Conservation (phyloP, 768 basidiomycete species). For the Leccinum disarticulatum region DNA sequence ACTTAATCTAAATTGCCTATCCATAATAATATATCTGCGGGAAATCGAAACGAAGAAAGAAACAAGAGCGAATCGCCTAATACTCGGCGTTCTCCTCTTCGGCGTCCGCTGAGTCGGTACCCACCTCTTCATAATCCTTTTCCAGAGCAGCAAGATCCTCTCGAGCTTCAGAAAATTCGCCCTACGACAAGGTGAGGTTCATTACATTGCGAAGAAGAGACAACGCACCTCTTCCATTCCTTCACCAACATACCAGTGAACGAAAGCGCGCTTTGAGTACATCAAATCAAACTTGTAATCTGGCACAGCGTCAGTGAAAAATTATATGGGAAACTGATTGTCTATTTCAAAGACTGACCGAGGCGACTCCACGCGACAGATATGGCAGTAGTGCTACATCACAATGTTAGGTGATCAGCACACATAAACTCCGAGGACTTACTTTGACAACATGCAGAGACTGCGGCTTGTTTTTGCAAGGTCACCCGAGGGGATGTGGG, state of each 20-base stretch:
- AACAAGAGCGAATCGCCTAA: slow-evolving; percentile 28
- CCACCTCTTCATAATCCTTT: slow-evolving; percentile 92
- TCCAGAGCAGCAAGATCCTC: slow-evolving; percentile 98
- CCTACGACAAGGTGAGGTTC: slow-evolving; percentile 39
- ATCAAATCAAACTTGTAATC: slow-evolving; percentile 99
- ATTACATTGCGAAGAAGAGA: slow-evolving; percentile 3
- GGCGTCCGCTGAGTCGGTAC: slow-evolving; percentile 70
- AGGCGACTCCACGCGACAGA: slow-evolving; percentile 92
- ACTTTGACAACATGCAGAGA: slow-evolving; percentile 97
- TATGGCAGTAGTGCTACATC: slow-evolving; percentile 80
- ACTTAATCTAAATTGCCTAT: slow-evolving; percentile 9
- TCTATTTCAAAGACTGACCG: slow-evolving; percentile 38
- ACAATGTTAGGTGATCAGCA: slow-evolving; percentile 2
- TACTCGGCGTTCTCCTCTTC: slow-evolving; percentile 62
- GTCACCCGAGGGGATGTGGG: slow-evolving; percentile 90
- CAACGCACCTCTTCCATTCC: slow-evolving; percentile 89
- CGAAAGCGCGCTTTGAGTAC: slow-evolving; percentile 93
- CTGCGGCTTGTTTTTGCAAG: slow-evolving; percentile 92
- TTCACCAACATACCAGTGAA: slow-evolving; percentile 96
- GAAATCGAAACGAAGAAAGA: neutral
- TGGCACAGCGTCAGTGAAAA: slow-evolving; percentile 23
- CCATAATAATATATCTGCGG: slow-evolving; percentile 2
- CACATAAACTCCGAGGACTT: slow-evolving; percentile 19
- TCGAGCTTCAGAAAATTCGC: slow-evolving; percentile 97
- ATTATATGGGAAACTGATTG: slow-evolving; percentile 1